A percentile compares a stretch with the other conserved stretches of the same genome.
These are phyloP conservation scores for Cerioporus squamosus DNA, from an alignment of 1,284 basidiomycete genomes.

Conservation along the genomic window DNA sequence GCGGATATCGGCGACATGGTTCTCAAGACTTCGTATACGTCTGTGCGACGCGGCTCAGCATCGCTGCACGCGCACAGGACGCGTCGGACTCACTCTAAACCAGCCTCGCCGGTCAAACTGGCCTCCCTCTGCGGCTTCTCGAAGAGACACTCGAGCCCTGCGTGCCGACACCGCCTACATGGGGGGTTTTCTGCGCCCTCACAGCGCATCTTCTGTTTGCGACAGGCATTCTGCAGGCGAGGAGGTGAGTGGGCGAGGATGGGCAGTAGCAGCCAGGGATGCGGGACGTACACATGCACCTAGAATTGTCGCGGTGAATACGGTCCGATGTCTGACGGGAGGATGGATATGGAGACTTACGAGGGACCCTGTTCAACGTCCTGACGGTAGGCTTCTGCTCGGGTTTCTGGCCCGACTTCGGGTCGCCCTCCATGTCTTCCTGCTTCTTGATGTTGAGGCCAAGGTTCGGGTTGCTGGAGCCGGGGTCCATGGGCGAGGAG, in stretches of 20 bases:
- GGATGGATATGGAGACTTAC: conserved; percentile 50
- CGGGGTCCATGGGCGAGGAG: conserved; percentile 34
- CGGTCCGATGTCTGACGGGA: conserved; percentile 22
- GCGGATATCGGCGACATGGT: conserved; percentile 80
- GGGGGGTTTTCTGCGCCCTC: conserved; percentile 92
- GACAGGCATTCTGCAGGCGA: conserved; percentile 70
- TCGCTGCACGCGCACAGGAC: neutral
- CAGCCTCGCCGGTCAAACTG: conserved; percentile 83
- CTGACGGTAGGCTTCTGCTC: conserved; percentile 72
- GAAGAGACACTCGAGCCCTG: conserved; percentile 85
- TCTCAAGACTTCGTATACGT: conserved; percentile 84
- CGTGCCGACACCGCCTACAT: conserved; percentile 86
- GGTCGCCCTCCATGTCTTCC: conserved; percentile 46
- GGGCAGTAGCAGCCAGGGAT: neutral
- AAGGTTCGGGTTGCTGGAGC: conserved; percentile 28
- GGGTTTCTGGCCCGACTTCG: conserved; percentile 44
- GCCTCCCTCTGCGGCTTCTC: conserved; percentile 88
- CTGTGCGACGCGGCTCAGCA: conserved; percentile 44
- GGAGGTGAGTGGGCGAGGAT: conserved; percentile 9
- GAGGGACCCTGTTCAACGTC: conserved; percentile 81
- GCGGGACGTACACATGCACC: conserved; percentile 73
- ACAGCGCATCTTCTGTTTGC: conserved; percentile 88
- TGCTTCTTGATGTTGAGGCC: conserved; percentile 41
- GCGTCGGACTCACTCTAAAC: conserved; percentile 74
- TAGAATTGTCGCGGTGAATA: conserved; percentile 36